Base-by-base conservation (phyloP, 441 rosid genomes). In the Breynia disticha region DNA sequence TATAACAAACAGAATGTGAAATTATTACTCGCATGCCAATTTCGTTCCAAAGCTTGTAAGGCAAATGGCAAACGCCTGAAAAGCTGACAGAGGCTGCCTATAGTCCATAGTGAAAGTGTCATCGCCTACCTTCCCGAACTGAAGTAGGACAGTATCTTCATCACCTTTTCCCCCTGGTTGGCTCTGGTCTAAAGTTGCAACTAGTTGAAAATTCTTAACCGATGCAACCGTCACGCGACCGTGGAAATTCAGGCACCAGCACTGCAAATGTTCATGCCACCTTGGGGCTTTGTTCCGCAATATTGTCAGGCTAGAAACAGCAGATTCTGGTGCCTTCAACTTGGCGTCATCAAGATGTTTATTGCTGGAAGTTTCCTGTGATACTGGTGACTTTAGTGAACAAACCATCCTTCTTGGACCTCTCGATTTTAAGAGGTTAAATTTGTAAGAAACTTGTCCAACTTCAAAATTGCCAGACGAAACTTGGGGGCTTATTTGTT, bases 401-500 rank as follows among this genome's bases (percentile, higher is more conserved):
- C 86, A 87, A 50, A 81, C 70, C 95, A 90, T 87, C 70, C 97
- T 84, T 73, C 97, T 79, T 9, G 97, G 97, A 66, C 97, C 95
- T 72, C 97, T 79, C 56, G 97, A 90, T 69, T 87, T 87, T 56
- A 90, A 67, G 56, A 87, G 82, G 76, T 90, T 90, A 73, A 87
- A 90, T 77, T 90, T 90, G 73, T 90, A 90, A 2, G 86, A 69
- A 21, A 90, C 86, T 18, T 82, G 84, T 44, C 97, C 97, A 1
- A 84, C 79, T 74, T 85, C 87, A 61, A 87, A 90, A 78, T 80
- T 90, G 39, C 91, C 91, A 2, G 96, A 84, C 5, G 97, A 77
- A 56, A 87, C 83, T 68, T 90, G 95, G 46, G 97, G 97, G 67
- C 95, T 81, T 68, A 87, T 84, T 73, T 79, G 97, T 67, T 90